Evolutionary conservation across 495 filamentous ascomycete species (phyloP).

Genomic region (Gamarada debralockiae): DNA sequence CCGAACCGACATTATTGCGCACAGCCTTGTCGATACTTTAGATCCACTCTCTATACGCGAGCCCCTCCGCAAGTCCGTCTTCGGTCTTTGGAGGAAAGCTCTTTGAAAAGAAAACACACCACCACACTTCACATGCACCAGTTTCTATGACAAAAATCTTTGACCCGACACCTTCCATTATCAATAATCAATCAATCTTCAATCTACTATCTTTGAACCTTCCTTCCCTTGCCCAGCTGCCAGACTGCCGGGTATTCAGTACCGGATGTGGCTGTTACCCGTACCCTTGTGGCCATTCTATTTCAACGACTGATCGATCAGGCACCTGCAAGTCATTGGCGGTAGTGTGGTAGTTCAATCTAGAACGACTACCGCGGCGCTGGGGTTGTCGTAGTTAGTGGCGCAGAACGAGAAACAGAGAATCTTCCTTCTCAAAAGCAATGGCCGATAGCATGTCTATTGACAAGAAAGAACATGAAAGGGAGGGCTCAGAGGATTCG

Average conservation of each 20-base stretch:
- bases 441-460: constrained; percentile 46
- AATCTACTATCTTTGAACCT: neutral
- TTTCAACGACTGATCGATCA: neutral
- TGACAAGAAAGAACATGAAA: constrained; percentile 49
- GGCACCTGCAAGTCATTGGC: constrained; percentile 7
- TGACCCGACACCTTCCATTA: neutral
- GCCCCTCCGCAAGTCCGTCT: too few species aligned
- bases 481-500: constrained; percentile 49
- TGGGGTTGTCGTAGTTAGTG: constrained; percentile 19
- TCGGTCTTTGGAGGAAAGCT: too few species aligned
- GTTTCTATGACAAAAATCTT: too few species aligned
- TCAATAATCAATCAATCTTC: neutral
- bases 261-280: constrained; percentile 19
- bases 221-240: neutral
- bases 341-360: neutral
- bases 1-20: too few species aligned
- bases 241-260: neutral
- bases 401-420: constrained; percentile 11
- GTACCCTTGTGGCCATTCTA: neutral
- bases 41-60: too few species aligned
- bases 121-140: too few species aligned
- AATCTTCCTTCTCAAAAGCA: constrained; percentile 4
- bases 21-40: too few species aligned
- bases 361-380: constrained; percentile 5
- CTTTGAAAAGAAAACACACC: too few species aligned